Percentiles rank a stretch among this genome's conserved stretches.
Evolutionary conservation across 345 rosid genomes (phyloP).

Genomic region (Eucalyptus curtisii): DNA sequence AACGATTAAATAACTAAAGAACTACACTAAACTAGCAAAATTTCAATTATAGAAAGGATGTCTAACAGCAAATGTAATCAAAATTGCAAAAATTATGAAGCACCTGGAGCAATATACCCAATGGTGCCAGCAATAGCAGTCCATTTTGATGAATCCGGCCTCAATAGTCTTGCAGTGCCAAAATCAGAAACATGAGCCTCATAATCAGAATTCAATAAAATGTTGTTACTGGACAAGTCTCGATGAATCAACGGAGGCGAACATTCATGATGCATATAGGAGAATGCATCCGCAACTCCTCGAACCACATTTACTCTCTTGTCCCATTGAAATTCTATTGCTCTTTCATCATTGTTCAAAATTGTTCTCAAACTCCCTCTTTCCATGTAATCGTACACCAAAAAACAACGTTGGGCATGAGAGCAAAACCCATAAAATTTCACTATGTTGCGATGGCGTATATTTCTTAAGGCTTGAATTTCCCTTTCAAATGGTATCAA

Average conservation of each 20-base stretch:
- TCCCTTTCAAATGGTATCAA: neutral
- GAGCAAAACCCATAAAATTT: neutral
- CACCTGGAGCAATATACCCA: neutral
- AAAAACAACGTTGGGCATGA: neutral
- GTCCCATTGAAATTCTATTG: neutral
- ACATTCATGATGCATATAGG: neutral
- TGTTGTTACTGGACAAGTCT: neutral
- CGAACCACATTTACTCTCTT: neutral
- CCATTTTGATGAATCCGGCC: neutral
- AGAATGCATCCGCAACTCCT: neutral
- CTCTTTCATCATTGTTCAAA: neutral
- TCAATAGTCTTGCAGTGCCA: neutral
- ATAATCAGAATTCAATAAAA: accelerated
- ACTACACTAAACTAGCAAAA: neutral
- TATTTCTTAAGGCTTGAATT: neutral
- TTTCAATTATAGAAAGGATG: neutral
- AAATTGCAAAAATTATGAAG: neutral
- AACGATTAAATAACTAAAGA: neutral
- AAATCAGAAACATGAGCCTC: neutral
- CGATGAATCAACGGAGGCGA: neutral
- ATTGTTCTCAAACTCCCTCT: neutral
- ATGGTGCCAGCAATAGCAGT: neutral
- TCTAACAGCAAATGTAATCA: accelerated
- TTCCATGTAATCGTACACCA: neutral
- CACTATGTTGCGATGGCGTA: neutral